Percentiles rank a stretch among this genome's conserved stretches.
phyloP scores from a whole-genome alignment of 805 yeast species.

The Candida glaebosa region DNA sequence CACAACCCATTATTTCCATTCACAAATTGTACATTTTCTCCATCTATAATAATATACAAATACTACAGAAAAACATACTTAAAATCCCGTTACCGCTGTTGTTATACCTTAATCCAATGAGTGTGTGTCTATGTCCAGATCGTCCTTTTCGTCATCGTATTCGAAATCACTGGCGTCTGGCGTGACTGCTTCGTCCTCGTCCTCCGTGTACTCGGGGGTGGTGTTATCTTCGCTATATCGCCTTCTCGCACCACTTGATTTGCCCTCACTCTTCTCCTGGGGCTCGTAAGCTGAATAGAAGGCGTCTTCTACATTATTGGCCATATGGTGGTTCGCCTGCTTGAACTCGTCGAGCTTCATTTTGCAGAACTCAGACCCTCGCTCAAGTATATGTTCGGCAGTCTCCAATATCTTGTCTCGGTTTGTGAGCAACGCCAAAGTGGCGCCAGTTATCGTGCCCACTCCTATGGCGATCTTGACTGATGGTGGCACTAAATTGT shows the following conservation, averaged over 20 bases:
- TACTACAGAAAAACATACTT: too few species aligned
- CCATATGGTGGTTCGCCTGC: slow-evolving; percentile 16
- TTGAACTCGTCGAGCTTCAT: slow-evolving; percentile 16
- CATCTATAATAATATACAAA: too few species aligned
- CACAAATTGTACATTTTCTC: not conserved
- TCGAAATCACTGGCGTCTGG: slow-evolving; percentile 6
- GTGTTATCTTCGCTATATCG: slow-evolving; percentile 13
- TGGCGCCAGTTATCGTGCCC: slow-evolving; percentile 34
- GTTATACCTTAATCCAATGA: slow-evolving; percentile 6
- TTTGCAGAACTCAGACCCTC: slow-evolving; percentile 29
- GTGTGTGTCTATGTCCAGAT: slow-evolving; percentile 7
- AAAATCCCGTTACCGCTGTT: too few species aligned
- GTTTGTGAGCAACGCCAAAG: slow-evolving; percentile 27
- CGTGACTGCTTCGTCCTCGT: slow-evolving; percentile 6
- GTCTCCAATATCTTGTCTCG: slow-evolving; percentile 26
- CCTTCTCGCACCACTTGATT: slow-evolving; percentile 8
- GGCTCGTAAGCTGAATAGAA: slow-evolving; percentile 8
- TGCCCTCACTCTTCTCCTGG: slow-evolving; percentile 4
- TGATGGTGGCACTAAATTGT: slow-evolving; percentile 27
- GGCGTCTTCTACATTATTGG: slow-evolving; percentile 16
- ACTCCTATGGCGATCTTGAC: slow-evolving; percentile 28
- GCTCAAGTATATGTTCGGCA: slow-evolving; percentile 25
- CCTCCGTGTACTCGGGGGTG: slow-evolving; percentile 16
- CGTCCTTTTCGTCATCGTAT: slow-evolving; percentile 9
- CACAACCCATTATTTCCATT: not conserved